These are phyloP conservation scores for Pseudozyma hubeiensis DNA, from an alignment of 1,284 basidiomycete species.

Conservation along the genomic window DNA sequence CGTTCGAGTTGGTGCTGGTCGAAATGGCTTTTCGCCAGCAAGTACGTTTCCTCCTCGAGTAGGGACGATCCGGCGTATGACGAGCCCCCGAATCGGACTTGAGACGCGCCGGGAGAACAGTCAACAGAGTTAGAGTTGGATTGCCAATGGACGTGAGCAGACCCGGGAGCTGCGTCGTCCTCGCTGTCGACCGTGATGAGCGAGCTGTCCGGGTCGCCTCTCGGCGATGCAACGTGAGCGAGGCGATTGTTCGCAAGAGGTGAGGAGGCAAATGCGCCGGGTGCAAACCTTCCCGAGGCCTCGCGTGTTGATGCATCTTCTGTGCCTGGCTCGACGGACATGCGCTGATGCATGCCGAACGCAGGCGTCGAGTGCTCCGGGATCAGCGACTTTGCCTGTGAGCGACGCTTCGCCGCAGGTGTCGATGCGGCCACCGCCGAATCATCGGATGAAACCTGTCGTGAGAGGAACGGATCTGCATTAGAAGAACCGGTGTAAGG, in stretches of 20 bases:
- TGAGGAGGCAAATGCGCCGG: slow-evolving; percentile 25
- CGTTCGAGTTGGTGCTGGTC: slow-evolving; percentile 84
- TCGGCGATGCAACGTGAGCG: slow-evolving; percentile 14
- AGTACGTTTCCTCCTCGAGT: slow-evolving; percentile 72
- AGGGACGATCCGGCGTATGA: slow-evolving; percentile 2
- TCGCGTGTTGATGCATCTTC: slow-evolving; percentile 28
- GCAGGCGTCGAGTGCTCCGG: slow-evolving; percentile 66
- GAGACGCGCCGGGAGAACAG: slow-evolving; percentile 36
- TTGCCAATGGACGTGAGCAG: slow-evolving; percentile 51
- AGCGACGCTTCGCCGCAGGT: slow-evolving; percentile 32
- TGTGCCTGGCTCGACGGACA: slow-evolving; percentile 35
- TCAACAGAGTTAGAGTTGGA: slow-evolving; percentile 47
- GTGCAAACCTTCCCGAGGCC: slow-evolving; percentile 26
- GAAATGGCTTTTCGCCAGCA: slow-evolving; percentile 80
- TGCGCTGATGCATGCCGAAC: slow-evolving; percentile 47
- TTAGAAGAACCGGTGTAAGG: slow-evolving; percentile 10
- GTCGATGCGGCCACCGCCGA: slow-evolving; percentile 30
- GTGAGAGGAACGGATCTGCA: slow-evolving; percentile 1
- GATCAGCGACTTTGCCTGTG: slow-evolving; percentile 19
- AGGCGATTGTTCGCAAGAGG: slow-evolving; percentile 31
- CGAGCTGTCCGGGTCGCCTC: slow-evolving; percentile 39
- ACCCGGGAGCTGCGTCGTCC: slow-evolving; percentile 32
- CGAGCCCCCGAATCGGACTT: slow-evolving; percentile 3
- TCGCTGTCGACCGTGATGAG: slow-evolving; percentile 45
- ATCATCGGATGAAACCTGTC: slow-evolving; percentile 10